Evolutionary conservation across 176 grass and related monocot genomes (phyloP), one percentile per base, ranked within the genome.

Genomic region (Hsuehochloa calcarea): DNA sequence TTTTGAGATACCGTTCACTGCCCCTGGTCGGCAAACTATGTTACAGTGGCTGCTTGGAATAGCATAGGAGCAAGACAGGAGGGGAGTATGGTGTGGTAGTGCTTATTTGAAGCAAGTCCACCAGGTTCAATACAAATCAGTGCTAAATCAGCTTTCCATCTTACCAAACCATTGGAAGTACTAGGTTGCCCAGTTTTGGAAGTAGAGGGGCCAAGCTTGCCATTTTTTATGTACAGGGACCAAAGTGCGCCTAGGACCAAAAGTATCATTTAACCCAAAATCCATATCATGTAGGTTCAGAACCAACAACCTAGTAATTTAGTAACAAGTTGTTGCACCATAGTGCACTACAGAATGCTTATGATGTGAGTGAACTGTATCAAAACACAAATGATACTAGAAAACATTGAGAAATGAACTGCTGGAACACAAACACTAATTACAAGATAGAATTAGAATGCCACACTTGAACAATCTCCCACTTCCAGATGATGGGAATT

Each of bases 291-390:
- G 78, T 39, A 65, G n/a, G 23, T 74, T 65, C 47, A 58, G 61
- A 44, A 40, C n/a, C n/a, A 74, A 87, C 19, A 73, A 81, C 45
- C 34, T 74, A 87, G 12, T 46, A 35, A 65, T 66, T 22, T 66
- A 74, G 22, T 41, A 74, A 15, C 17, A 50, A 51, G 52, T 29
- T 60, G 19, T 29, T 69, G 26, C 40, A 44, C 12, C 27, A 43
- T 19, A 67, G 31, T 85, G 62, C 9, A 68, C 82, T 25, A 35
- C n/a, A 12, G 50, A 72, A 55, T 63, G 17, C 20, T 41, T 73
- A 62, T 49, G 3, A 7, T 23, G 38, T 65, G 29, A n/a, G 46
- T 72, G 43, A 51, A 51, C 49, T 51, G 49, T 51, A 15, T 51
- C 49, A 51, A 17, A 51, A 31, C 43, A 23, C n/a, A 10, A 51